A percentile compares a stretch with the other conserved stretches of the same genome.
Conservation (phyloP, 805 yeast species). For the Priceomyces melissophilus region DNA sequence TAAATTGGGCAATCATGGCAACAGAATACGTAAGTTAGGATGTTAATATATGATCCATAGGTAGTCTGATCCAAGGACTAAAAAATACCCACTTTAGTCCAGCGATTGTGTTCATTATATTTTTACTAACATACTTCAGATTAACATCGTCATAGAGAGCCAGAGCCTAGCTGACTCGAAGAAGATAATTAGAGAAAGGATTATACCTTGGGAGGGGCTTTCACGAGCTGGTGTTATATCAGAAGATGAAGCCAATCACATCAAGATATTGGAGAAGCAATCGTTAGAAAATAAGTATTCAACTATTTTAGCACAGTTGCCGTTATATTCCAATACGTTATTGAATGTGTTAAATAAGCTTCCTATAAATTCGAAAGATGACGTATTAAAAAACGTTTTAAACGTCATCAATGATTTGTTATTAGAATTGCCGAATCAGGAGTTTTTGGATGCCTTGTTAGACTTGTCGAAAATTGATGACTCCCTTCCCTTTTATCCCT, state of each 20-base stretch:
- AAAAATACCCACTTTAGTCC: slow-evolving; percentile 20
- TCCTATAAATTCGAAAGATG: slow-evolving; percentile 48
- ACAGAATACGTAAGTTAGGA: no score
- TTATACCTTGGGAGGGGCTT: slow-evolving; percentile 91
- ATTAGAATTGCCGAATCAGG: slow-evolving; percentile 32
- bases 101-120: neutral
- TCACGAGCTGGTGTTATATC: slow-evolving; percentile 68
- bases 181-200: slow-evolving; percentile 67
- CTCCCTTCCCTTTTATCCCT: slow-evolving; percentile 52
- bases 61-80: slow-evolving; percentile 1
- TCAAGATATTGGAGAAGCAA: slow-evolving; percentile 52
- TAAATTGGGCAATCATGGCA: no score
- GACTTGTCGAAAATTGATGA: slow-evolving; percentile 39
- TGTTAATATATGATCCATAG: no score
- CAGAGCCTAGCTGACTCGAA: slow-evolving; percentile 62
- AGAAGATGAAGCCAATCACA: slow-evolving; percentile 61
- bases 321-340: slow-evolving; percentile 52
- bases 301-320: slow-evolving; percentile 42
- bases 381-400: slow-evolving; percentile 61
- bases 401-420: slow-evolving; percentile 60
- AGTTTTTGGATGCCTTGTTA: slow-evolving; percentile 38
- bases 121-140: no score
- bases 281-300: slow-evolving; percentile 39
- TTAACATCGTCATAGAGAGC: slow-evolving; percentile 50
- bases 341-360: slow-evolving; percentile 51